These are phyloP conservation scores for Podaxis sp. DNA, from an alignment of 768 basidiomycete species.

Conservation along the genomic window DNA sequence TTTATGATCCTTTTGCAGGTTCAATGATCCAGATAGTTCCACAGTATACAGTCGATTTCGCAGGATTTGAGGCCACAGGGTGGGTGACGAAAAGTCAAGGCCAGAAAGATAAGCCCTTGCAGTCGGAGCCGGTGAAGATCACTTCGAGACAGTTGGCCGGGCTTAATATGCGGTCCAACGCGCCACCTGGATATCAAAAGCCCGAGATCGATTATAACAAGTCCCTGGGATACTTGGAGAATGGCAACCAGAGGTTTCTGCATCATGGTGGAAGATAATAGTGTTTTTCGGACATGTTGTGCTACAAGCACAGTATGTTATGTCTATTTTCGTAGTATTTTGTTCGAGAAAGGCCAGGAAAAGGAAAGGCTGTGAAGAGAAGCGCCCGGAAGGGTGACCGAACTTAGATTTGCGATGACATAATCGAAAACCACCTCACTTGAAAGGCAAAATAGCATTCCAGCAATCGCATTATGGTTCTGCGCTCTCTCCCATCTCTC, in stretches of 20 bases:
- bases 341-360: neutral
- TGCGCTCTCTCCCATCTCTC: slow-evolving; percentile 1
- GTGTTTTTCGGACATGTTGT: neutral
- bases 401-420: slow-evolving; percentile 6
- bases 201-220: slow-evolving; percentile 9
- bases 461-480: slow-evolving; percentile 15
- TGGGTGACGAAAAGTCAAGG: slow-evolving; percentile 2
- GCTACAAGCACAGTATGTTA: too few relatives aligned
- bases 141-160: slow-evolving; percentile 12
- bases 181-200: slow-evolving; percentile 13
- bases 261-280: slow-evolving; percentile 6
- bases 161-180: slow-evolving; percentile 3
- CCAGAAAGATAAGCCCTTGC: neutral
- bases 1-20: neutral
- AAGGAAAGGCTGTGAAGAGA: neutral
- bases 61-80: slow-evolving; percentile 6
- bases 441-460: neutral
- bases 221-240: slow-evolving; percentile 9
- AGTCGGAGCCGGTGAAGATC: neutral
- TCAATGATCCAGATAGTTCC: neutral
- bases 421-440: slow-evolving; percentile 1
- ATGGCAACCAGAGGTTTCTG: slow-evolving; percentile 12
- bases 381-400: neutral
- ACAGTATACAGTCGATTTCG: slow-evolving; percentile 3
- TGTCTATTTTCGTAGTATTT: neutral